Percentiles rank a stretch among this genome's conserved stretches.
These are phyloP conservation scores for Mucor lusitanicus DNA, from an alignment of 371 early-diverging fungal genomes.

Conservation along the genomic window DNA sequence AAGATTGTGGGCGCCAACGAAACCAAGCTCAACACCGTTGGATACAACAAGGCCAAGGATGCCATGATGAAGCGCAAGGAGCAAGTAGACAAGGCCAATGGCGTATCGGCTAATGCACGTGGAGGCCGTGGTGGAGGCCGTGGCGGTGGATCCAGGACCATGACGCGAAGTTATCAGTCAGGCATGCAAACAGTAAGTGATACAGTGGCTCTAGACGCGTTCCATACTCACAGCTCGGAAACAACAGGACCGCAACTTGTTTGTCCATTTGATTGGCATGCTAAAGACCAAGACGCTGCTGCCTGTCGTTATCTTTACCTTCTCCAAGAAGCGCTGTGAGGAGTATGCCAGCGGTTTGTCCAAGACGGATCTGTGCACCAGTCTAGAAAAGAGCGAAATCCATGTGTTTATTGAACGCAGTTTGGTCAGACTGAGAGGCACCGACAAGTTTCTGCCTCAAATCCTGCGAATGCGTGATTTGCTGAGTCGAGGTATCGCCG, in stretches of 20 bases:
- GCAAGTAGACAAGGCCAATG: conserved; percentile 36
- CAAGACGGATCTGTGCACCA: conserved; percentile 78
- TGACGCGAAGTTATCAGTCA: conserved; percentile 44
- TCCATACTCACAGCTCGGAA: neutral
- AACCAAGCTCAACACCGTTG: conserved; percentile 40
- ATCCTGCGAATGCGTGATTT: conserved; percentile 83
- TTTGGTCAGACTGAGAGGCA: conserved; percentile 75
- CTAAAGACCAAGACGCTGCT: conserved; percentile 77
- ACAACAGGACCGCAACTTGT: conserved; percentile 73
- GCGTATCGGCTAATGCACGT: conserved; percentile 32
- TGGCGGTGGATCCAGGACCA: conserved; percentile 40
- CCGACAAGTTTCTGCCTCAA: conserved; percentile 91
- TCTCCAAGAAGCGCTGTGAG: conserved; percentile 97
- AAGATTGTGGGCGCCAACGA: conserved; percentile 84
- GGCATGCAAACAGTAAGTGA: conserved; percentile 38
- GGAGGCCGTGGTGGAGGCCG: conserved; percentile 51
- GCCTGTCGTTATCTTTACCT: conserved; percentile 97
- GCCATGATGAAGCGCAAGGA: conserved; percentile 62
- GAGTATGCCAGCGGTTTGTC: conserved; percentile 82
- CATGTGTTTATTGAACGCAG: conserved; percentile 86
- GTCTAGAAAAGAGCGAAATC: conserved; percentile 83
- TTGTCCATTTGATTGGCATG: conserved; percentile 76
- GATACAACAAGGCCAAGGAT: conserved; percentile 70
- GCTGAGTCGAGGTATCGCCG: conserved; percentile 93
- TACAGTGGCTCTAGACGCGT: neutral